phyloP scores from a whole-genome alignment of 768 basidiomycete species.

The Auricularia sp. region DNA sequence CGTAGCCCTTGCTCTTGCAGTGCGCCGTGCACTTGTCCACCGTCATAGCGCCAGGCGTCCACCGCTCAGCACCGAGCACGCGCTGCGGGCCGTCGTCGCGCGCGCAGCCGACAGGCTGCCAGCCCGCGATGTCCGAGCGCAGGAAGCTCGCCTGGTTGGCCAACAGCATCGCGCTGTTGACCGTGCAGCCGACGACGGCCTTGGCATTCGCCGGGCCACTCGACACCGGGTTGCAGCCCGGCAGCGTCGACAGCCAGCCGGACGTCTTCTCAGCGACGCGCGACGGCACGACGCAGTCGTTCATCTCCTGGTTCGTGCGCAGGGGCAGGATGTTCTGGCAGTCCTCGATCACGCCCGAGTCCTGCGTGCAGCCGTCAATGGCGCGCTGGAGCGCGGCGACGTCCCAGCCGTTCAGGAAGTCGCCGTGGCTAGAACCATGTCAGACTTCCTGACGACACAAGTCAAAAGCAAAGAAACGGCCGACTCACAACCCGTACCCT shows the following conservation, averaged over 20 bases:
- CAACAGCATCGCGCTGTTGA: neutral
- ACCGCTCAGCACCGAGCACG: neutral
- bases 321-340: constrained; percentile 13
- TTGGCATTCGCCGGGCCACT: constrained; percentile 4
- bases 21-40: constrained; percentile 19
- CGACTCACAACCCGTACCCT: neutral
- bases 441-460: too few species aligned
- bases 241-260: constrained; percentile 9
- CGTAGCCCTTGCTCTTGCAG: constrained; percentile 22
- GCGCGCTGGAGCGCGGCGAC: constrained; percentile 10
- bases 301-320: constrained; percentile 3
- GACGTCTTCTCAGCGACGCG: constrained; percentile 11
- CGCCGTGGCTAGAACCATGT: neutral
- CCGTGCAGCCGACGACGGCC: neutral
- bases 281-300: constrained; percentile 10
- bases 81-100: neutral
- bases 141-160: constrained; percentile 4
- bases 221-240: constrained; percentile 16
- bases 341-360: constrained; percentile 14
- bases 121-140: neutral
- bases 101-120: constrained; percentile 7
- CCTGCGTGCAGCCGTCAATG: constrained; percentile 13
- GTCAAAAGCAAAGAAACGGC: neutral
- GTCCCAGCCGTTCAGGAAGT: constrained; percentile 14
- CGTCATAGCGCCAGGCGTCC: constrained; percentile 12